A percentile compares a stretch with the other conserved stretches of the same genome.
phyloP scores from a whole-genome alignment of 2,329 filamentous ascomycete species.

The Cryphonectria japonica region DNA sequence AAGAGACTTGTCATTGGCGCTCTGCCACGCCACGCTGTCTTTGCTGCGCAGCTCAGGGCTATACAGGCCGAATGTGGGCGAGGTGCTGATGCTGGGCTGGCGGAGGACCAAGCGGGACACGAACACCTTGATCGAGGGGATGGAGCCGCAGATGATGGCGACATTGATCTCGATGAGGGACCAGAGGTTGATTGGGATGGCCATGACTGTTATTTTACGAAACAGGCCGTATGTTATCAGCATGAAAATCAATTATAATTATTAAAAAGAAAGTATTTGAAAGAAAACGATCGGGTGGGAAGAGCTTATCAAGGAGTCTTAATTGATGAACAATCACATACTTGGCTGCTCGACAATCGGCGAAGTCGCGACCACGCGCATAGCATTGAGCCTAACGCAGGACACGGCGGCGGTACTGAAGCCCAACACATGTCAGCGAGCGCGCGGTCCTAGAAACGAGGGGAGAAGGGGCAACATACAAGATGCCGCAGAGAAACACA shows the following conservation, averaged over 20 bases:
- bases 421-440: background rate
- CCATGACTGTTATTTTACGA: conserved; percentile 18
- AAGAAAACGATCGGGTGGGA: background rate
- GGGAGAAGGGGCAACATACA: conserved; percentile 18
- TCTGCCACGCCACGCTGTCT: background rate
- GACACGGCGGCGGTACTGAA: conserved; percentile 30
- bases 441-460: background rate
- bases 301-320: background rate
- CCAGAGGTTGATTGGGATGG: conserved; percentile 35
- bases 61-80: conserved; percentile 1
- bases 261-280: no score
- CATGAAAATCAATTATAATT: background rate
- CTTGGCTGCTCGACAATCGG: conserved; percentile 21
- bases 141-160: conserved; percentile 47
- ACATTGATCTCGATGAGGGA: conserved; percentile 37
- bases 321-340: background rate
- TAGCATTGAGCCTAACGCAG: conserved; percentile 32
- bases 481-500: conserved; percentile 43
- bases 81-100: conserved; percentile 4
- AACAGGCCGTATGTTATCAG: background rate
- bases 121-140: conserved; percentile 44
- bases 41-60: no score
- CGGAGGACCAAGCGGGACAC: conserved; percentile 44
- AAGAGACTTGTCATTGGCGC: background rate
- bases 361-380: conserved; percentile 30